Base-by-base conservation (phyloP, 495 filamentous ascomycete genomes). In the Gamarada debralockiae region DNA sequence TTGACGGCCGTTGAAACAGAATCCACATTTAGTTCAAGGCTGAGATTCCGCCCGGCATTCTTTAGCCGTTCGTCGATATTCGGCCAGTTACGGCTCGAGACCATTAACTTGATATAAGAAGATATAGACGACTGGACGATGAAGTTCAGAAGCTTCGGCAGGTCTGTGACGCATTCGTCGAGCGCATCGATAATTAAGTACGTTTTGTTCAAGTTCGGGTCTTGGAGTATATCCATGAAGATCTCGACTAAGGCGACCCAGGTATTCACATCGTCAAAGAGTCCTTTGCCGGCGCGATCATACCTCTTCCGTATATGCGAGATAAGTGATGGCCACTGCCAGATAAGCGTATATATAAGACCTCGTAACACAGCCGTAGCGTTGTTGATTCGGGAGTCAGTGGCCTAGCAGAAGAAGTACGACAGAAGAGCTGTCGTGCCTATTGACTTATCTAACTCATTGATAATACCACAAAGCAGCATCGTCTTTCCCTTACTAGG, bases 131-230 rank as follows among this genome's bases (percentile, higher is more conserved):
- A 50, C 34, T 48, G 52, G 1, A 25, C 17, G 12, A 56, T 52
- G 0, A 56, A 22, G 25, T 48, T 21, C n/a, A 48, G 72, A 4
- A 61, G 27, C 12, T 45, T 39, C 7, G 50, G 49, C 18, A 54
- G 25, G 38, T 53, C 58, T 23, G 6, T 20, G 23, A 23, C 56
- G 46, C 73, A 79, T 59, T 80, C 77, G 57, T 79, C 73, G 3
- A 80, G 68, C 3, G 73, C 74, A 55, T 81, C 75, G 39, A 79
- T 63, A 1, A 79, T 50, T 9, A 76, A 24, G 56, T 60, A 67
- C 0, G 63, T 57, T 0, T 1, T 34, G 0, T 52, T 14, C 14
- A 68, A 18, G 20, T 24, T 49, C 13, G 52, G 45, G 40, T 72
- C 69, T 27, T 64, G 33, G 34, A 75, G 42, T 7, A 74, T 69